Base-by-base conservation (phyloP, 139 green algal species). In the Ettlia oleoabundans region DNA sequence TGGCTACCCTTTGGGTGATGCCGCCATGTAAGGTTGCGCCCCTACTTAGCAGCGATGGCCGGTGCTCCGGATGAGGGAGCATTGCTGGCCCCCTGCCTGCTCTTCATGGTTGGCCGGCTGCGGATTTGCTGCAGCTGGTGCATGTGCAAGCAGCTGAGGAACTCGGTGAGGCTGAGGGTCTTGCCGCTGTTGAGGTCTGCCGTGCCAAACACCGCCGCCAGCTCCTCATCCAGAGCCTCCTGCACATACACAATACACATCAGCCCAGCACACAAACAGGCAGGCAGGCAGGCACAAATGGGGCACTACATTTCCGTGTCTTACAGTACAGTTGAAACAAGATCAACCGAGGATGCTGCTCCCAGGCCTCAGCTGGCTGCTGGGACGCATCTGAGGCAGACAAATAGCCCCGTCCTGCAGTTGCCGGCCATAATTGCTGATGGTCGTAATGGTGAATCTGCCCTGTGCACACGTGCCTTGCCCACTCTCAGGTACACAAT, bases 401-500 rank as follows among this genome's bases (percentile, higher is more conserved):
- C n/a, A n/a, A n/a, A n/a, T n/a, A n/a, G n/a, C n/a, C n/a, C n/a
- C n/a, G n/a, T n/a, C n/a, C n/a, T n/a, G n/a, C n/a, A n/a, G n/a
- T n/a, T n/a, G n/a, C n/a, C n/a, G n/a, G n/a, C n/a, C n/a, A n/a
- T n/a, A n/a, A n/a, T n/a, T n/a, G n/a, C n/a, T n/a, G n/a, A n/a
- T n/a, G n/a, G n/a, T n/a, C n/a, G n/a, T n/a, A n/a, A n/a, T n/a
- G n/a, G n/a, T n/a, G n/a, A n/a, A n/a, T n/a, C n/a, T n/a, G n/a
- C n/a, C 47, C 47, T 58, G 47, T 18, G n/a, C n/a, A n/a, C 32
- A 52, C 51, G 6, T 37, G 82, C 81, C 61, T 91, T 88, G 51
- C 93, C 93, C 58, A 95, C 95, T 30, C 94, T 87, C 47, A 99
- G 90, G 89, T 98, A 98, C 85, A 96, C 92, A 69, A 98, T 96